These are phyloP conservation scores for Pulveroboletus sp. DNA, from an alignment of 768 basidiomycete species.

Conservation along the genomic window DNA sequence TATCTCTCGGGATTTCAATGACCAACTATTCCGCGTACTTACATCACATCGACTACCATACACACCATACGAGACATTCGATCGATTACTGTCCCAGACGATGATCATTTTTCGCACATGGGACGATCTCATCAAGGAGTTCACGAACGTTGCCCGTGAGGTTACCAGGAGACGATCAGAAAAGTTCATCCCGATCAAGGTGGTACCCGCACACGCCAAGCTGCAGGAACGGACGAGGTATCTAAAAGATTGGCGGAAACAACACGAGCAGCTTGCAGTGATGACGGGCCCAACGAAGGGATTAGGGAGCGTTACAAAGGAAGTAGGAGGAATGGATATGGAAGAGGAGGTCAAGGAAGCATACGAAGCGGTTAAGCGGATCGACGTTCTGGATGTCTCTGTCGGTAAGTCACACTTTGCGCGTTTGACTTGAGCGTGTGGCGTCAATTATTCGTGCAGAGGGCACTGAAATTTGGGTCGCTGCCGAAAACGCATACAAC, in stretches of 20 bases:
- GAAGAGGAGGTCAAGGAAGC: conserved; percentile 95
- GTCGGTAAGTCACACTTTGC: conserved; percentile 51
- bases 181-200: conserved; percentile 96
- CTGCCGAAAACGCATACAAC: conserved; percentile 96
- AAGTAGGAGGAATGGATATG: conserved; percentile 93
- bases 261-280: conserved; percentile 94
- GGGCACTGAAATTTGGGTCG: conserved; percentile 96
- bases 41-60: conserved; percentile 90
- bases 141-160: conserved; percentile 89
- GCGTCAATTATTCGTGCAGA: conserved; percentile 43
- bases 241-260: conserved; percentile 88
- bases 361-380: conserved; percentile 95
- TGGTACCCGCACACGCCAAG: conserved; percentile 84
- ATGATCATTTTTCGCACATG: conserved; percentile 78
- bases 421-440: neutral
- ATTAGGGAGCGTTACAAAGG: conserved; percentile 63
- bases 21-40: conserved; percentile 86
- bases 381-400: conserved; percentile 93
- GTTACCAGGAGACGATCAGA: conserved; percentile 86
- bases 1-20: conserved; percentile 96
- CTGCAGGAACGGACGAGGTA: conserved; percentile 85
- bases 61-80: conserved; percentile 92
- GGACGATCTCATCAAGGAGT: conserved; percentile 90
- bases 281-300: conserved; percentile 97
- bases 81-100: conserved; percentile 71